These are phyloP conservation scores for Populus simonii DNA, from an alignment of 345 rosid genomes.

Conservation along the genomic window DNA sequence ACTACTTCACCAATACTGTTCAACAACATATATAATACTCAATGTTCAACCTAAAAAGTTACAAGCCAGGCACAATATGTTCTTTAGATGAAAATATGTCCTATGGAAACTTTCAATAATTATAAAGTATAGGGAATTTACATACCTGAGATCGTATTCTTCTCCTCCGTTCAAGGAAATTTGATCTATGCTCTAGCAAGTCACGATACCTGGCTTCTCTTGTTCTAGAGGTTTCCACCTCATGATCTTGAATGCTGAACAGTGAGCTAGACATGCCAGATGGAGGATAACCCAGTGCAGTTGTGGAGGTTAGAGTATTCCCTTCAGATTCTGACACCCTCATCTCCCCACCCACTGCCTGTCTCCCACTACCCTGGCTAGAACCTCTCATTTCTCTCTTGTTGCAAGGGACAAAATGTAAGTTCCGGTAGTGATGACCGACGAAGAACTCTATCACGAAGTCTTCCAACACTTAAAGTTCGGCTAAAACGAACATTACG, in stretches of 20 bases:
- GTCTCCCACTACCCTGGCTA: constrained; percentile 38
- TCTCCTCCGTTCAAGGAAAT: constrained; percentile 88
- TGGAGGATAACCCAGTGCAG: constrained; percentile 42
- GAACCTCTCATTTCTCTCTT: constrained; percentile 46
- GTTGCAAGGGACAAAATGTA: constrained; percentile 49
- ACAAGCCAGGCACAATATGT: constrained; percentile 1
- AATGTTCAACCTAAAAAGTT: background rate
- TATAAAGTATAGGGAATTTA: constrained; percentile 11
- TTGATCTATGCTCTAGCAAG: constrained; percentile 79
- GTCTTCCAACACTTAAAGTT: constrained; percentile 95
- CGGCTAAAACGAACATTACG: constrained; percentile 84
- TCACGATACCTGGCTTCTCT: constrained; percentile 85
- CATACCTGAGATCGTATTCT: constrained; percentile 96
- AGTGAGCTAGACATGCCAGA: constrained; percentile 48
- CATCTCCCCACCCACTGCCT: constrained; percentile 29
- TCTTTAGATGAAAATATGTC: background rate
- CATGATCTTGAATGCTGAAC: constrained; percentile 54
- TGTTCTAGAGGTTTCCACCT: constrained; percentile 51
- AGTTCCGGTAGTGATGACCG: constrained; percentile 64
- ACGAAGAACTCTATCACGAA: constrained; percentile 92
- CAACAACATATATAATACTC: background rate
- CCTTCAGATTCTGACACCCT: constrained; percentile 37
- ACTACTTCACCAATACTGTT: background rate
- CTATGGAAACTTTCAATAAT: background rate
- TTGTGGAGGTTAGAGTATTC: constrained; percentile 27